These are phyloP conservation scores for Coprinopsis cinerea DNA, from an alignment of 768 basidiomycete genomes.

Conservation along the genomic window DNA sequence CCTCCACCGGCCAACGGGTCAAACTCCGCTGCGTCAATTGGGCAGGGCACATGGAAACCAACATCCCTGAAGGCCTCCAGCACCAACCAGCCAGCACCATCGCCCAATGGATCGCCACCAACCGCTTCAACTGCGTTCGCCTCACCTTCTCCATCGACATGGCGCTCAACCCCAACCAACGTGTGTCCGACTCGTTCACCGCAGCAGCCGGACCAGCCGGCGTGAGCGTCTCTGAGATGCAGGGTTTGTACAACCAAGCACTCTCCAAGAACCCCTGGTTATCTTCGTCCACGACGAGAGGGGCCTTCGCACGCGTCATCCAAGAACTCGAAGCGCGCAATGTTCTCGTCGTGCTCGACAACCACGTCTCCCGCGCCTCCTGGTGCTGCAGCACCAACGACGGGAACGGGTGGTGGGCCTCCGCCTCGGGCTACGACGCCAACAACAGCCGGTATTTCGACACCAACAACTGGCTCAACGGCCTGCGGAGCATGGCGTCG, in stretches of 20 bases:
- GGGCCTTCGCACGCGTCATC: conserved; percentile 14
- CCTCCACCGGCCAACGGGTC: conserved; percentile 12
- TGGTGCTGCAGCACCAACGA: conserved; percentile 18
- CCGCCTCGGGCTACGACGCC: conserved; percentile 16
- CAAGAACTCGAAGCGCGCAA: conserved; percentile 10
- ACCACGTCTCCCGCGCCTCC: conserved; percentile 17
- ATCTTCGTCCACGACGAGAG: conserved; percentile 11
- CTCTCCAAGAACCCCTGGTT: conserved; percentile 15
- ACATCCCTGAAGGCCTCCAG: conserved; percentile 17
- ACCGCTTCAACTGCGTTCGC: conserved; percentile 19
- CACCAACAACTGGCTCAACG: conserved; percentile 15
- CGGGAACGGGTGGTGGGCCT: conserved; percentile 18
- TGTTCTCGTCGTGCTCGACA: conserved; percentile 16
- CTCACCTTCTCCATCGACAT: conserved; percentile 18
- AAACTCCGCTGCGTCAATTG: conserved; percentile 17
- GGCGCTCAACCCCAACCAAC: conserved; percentile 15
- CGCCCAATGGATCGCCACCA: conserved; percentile 15
- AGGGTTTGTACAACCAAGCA: conserved; percentile 12
- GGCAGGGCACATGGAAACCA: conserved; percentile 16
- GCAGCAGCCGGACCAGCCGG: conserved; percentile 14
- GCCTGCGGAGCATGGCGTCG: conserved; percentile 14
- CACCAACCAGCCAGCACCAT: conserved; percentile 15
- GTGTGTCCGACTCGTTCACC: conserved; percentile 15
- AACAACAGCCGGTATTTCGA: conserved; percentile 16
- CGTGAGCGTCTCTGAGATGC: conserved; percentile 11